Base-by-base conservation (phyloP, 345 rosid genomes). In the Gossypium sturtianum region DNA sequence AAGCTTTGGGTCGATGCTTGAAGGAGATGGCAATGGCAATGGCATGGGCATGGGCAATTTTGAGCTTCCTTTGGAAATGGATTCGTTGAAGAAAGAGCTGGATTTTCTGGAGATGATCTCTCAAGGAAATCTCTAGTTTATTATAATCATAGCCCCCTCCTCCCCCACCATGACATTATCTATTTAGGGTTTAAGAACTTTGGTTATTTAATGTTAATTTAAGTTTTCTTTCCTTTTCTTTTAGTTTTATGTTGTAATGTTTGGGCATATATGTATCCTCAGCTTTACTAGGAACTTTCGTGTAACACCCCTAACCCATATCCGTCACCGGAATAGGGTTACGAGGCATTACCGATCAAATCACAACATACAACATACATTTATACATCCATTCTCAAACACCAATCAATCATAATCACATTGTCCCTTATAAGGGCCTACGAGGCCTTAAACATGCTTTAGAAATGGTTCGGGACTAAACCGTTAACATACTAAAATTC, bases 61-160 rank as follows among this genome's bases (percentile, higher is more conserved):
- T 13, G 22, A 71, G 49, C 23, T 73, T 70, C 58, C 76, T 3
- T 71, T 73, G 72, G 78, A 76, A 62, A 56, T 74, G 23, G 70
- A 57, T 34, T 69, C 76, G 29, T 48, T 12, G 71, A 75, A 53
- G 76, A 80, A 65, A 75, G 84, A 84, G 73, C 47, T 78, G 60
- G 89, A 84, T 25, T 71, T 86, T 72, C 27, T 82, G 17, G 89
- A 84, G 79, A 79, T 86, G 84, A 58, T 84, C 19, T 34, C 62
- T 23, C 77, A 75, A 9, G 79, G 79, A 75, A 75, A 56, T 23
- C 43, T 66, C 7, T 75, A 44, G 41, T 12, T 57, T 7, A 17
- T n/a, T 56, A 56, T 52, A 34, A 34, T 34, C 38, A 34, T 4
- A 4, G 38, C 7, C 7, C 6, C 7, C 7, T 4, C 7, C 38